Conservation (phyloP, 2,329 filamentous ascomycete species). For the Clarireedia paspali region DNA sequence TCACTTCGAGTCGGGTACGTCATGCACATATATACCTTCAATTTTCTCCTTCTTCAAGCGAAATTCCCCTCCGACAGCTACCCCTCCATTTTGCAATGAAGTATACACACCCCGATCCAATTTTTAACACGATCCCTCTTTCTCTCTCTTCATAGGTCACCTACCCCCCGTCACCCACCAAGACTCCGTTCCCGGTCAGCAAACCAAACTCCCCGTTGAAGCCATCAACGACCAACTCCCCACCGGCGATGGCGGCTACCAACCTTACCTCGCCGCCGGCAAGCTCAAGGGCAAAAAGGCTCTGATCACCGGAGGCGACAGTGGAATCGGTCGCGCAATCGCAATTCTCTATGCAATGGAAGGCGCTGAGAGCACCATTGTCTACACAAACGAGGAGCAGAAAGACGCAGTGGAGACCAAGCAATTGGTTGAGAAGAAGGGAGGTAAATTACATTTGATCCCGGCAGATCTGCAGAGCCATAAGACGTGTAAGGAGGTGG, state of each 20-base stretch:
- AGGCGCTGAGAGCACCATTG: slow-evolving; percentile 66
- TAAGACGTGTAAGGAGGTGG: slow-evolving; percentile 61
- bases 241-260: slow-evolving; percentile 57
- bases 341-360: slow-evolving; percentile 76
- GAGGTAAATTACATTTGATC: slow-evolving; percentile 56
- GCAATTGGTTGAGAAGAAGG: slow-evolving; percentile 58
- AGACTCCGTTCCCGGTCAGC: slow-evolving; percentile 42
- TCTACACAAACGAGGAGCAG: slow-evolving; percentile 69
- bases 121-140: background rate
- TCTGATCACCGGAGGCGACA: slow-evolving; percentile 75
- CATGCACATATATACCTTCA: background rate
- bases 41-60: background rate
- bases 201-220: slow-evolving; percentile 38
- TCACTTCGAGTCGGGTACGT: slow-evolving; percentile 31
- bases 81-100: too few species aligned
- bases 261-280: slow-evolving; percentile 65
- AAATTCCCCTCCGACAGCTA: background rate
- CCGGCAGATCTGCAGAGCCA: slow-evolving; percentile 56
- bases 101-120: background rate
- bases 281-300: slow-evolving; percentile 71
- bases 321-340: slow-evolving; percentile 68
- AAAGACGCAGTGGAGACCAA: slow-evolving; percentile 70
- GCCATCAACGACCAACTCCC: slow-evolving; percentile 53
- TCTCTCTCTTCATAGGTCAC: slow-evolving; percentile 33
- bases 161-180: slow-evolving; percentile 44